Evolutionary conservation across 345 rosid species (phyloP), one percentile per base, ranked within the genome.

Genomic region (Heritiera fomes): DNA sequence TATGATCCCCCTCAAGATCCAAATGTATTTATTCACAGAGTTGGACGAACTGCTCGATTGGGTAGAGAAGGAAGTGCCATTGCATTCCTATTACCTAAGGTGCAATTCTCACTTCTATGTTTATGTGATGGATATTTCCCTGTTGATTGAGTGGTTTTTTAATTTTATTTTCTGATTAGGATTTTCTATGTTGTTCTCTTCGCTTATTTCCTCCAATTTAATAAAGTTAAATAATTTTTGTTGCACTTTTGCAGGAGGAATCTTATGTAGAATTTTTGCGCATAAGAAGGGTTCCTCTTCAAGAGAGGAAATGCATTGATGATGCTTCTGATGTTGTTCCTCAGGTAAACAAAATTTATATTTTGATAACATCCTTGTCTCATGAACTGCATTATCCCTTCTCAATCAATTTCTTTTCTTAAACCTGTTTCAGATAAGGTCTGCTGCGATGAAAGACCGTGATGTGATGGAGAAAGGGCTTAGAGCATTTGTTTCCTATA

Each of bases 1-100:
- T 94, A 88, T 83, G 98, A 96, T 77, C 98, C 98, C 56, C 98
- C 98, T 41, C 97, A 96, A 82, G 95, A 94, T 87, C 95, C 98
- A 60, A 90, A 88, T 84, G 93, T 92, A 80, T 96, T 96, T 85
- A 60, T 89, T 81, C 99, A 96, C 79, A 89, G 99, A 75, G 98
- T 91, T 10, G 99, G 98, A 15, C 88, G 97, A 85, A 90, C 97
- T 85, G 99, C 98, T 85, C 87, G 97, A 58, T 70, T 94, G 86
- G 98, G 98, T 75, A 88, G 89, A 84, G 87, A 92, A 86, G 98
- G 99, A 78, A 87, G 74, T 75, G 87, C 97, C 18, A 83, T 92
- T 50, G 91, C 90, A 63, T 89, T 94, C 78, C 86, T 96, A 66
- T 79, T 89, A 41, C 95, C 94, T 40, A 91, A 92, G 98, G 98